Base-by-base conservation (phyloP, 306 rosid species). In the Trifolium fragiferum region DNA sequence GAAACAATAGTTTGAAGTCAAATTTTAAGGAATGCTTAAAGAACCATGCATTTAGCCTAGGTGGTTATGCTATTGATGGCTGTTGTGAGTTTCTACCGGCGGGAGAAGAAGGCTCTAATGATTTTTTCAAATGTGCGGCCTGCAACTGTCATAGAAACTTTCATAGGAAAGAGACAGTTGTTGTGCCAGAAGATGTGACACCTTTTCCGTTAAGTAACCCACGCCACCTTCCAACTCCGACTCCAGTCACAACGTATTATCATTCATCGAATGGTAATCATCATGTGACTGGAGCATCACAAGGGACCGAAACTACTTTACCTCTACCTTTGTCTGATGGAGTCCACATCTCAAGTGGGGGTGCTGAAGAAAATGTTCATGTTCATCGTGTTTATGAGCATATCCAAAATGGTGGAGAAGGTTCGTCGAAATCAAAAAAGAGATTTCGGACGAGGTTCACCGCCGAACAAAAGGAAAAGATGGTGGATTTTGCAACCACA, bases 401-500 rank as follows among this genome's bases (percentile, higher is more conserved):
- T 44, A 44, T 44, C 50, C 13, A 44, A 3, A 6, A 7, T 43
- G 4, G 14, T 44, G 50, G 49, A 7, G 82, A 59, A 2, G 54
- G 54, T 2, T 49, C 54, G 1, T 66, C 70, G 5, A 41, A 20
- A 18, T 76, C 84, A 20, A 89, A 68, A 82, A 90, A 84, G 83
- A 73, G 97, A 82, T 82, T 67, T 77, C 70, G 98, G 66, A 89
- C 98, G 0, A 90, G 85, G 85, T 93, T 93, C 75, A 79, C 83
- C 7, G 84, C 18, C 70, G 93, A 90, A n/a, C 97, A 90, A 76
- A 90, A 85, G 72, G 96, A 89, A 30, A 86, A 70, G 66, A 93
- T 93, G 98, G 43, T 86, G 73, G 88, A 0, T 0, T 75, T 90
- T 55, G 98, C 98, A 35, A 90, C 86, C 78, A 70, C 77, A 40